These are phyloP conservation scores for Monilinia aucupariae DNA, from an alignment of 2,329 filamentous ascomycete genomes.

Conservation along the genomic window DNA sequence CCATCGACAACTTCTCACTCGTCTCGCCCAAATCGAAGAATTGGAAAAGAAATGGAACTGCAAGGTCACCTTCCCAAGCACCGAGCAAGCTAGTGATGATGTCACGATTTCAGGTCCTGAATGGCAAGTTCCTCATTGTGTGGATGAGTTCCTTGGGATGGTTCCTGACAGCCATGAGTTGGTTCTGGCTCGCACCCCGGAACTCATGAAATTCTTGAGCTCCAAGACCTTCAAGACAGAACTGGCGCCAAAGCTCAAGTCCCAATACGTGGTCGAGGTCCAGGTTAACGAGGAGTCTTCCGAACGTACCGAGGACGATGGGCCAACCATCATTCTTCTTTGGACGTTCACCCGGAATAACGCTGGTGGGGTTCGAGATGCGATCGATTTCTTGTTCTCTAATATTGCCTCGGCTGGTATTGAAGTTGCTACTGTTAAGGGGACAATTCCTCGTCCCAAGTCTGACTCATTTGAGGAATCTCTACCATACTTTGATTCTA, in stretches of 20 bases:
- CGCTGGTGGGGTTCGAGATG: slow-evolving; percentile 88
- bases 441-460: slow-evolving; percentile 94
- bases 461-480: slow-evolving; percentile 98
- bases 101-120: slow-evolving; percentile 94
- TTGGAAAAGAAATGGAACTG: slow-evolving; percentile 99
- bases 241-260: slow-evolving; percentile 76
- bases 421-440: slow-evolving; percentile 82
- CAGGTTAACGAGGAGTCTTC: slow-evolving; percentile 62
- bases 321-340: slow-evolving; percentile 56
- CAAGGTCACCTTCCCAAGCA: slow-evolving; percentile 97
- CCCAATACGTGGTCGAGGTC: slow-evolving; percentile 86
- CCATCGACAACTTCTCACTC: slow-evolving; percentile 86
- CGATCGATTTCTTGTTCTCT: slow-evolving; percentile 87
- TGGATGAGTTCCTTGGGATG: slow-evolving; percentile 96
- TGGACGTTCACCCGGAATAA: slow-evolving; percentile 95
- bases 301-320: slow-evolving; percentile 52
- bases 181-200: slow-evolving; percentile 68
- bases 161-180: slow-evolving; percentile 94
- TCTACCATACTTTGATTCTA: slow-evolving; percentile 93
- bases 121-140: slow-evolving; percentile 95
- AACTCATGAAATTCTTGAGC: slow-evolving; percentile 75
- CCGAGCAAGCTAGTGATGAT: slow-evolving; percentile 92
- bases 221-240: slow-evolving; percentile 76
- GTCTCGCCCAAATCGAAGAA: slow-evolving; percentile 83
- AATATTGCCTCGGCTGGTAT: slow-evolving; percentile 82